Evolutionary conservation across 768 basidiomycete genomes (phyloP).

Genomic region (Zangia roseola): DNA sequence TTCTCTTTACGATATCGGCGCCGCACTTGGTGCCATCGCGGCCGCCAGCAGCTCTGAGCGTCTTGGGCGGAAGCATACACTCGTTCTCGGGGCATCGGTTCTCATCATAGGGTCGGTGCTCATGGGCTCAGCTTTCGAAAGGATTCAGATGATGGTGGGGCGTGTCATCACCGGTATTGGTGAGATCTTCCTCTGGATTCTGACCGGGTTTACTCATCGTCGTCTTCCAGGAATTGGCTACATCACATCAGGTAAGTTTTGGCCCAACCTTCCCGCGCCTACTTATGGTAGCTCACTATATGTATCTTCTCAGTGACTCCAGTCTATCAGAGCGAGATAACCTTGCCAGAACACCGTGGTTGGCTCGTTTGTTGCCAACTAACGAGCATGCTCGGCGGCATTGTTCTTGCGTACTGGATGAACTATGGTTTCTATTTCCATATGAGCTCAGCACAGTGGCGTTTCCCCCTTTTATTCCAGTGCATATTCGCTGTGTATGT

Average conservation of each 20-base stretch:
- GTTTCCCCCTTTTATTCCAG: constrained; percentile 9
- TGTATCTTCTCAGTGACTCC: constrained; percentile 6
- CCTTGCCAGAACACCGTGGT: constrained; percentile 11
- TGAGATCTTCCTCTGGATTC: not conserved
- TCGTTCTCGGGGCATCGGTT: constrained; percentile 6
- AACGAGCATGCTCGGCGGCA: constrained; percentile 14
- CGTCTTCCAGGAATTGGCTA: constrained; percentile 9
- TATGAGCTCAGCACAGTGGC: constrained; percentile 9
- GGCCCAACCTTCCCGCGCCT: not conserved
- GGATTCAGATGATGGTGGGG: constrained; percentile 15
- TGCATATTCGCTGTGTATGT: constrained; percentile 9
- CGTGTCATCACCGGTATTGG: constrained; percentile 10
- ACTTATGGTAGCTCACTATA: not conserved
- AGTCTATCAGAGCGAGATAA: constrained; percentile 14
- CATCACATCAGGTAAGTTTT: constrained; percentile 9
- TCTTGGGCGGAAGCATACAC: constrained; percentile 12
- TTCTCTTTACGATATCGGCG: constrained; percentile 17
- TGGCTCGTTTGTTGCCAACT: constrained; percentile 14
- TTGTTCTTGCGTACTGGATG: constrained; percentile 15
- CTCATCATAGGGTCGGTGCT: constrained; percentile 12
- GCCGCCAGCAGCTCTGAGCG: constrained; percentile 14
- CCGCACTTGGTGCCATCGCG: constrained; percentile 9
- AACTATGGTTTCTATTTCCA: constrained; percentile 16
- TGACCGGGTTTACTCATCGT: not conserved
- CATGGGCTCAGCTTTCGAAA: constrained; percentile 11